Base-by-base conservation (phyloP, 2,329 filamentous ascomycete species). In the Microascus cirrosus region DNA sequence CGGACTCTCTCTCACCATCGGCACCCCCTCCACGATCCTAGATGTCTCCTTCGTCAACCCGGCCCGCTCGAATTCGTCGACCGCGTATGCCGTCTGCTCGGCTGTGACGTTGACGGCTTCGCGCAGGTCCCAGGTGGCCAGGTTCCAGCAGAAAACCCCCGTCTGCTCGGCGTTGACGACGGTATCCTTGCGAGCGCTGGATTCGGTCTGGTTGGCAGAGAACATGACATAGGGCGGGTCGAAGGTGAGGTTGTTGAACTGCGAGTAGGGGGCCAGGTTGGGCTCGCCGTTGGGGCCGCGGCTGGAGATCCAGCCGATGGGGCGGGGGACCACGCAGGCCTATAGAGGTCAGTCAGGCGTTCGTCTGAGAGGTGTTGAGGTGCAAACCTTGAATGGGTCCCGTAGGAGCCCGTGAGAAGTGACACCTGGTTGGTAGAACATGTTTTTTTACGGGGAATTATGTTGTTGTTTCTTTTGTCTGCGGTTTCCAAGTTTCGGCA, bases 181-280 rank as follows among this genome's bases (percentile, higher is more conserved):
- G 0, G 76, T 82, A 67, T 85, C 80, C 65, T 85, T 85, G 59
- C 77, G 76, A 0, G 63, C 56, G 2, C 64, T 65, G 10, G 67
- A 61, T 0, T 73, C 68, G 0, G 76, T 80, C 65, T 83, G 78
- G 67, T 85, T 84, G 2, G 78, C 75, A 36, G 71, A 73, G 74
- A 85, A 85, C 77, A 85, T 81, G 32, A 85, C 77, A 63, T 82
- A 83, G 0, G 82, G 82, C 0, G 81, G 82, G 64, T 83, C 80
- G 68, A 83, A 85, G 35, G 79, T 83, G 0, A 85, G 73, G 62
- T 84, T 84, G 67, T 79, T 83, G 73, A 85, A 85, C 67, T 85
- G 82, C 0, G 71, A 77, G 68, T 81, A 85, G 0, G 82, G 82
- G 0, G 81, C 82, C 2, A 85, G 74, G 62, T 84, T 84, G 7